These are phyloP conservation scores for Acanthamoeba culbertsoni DNA, from an alignment of 208 protist genomes.

Conservation along the genomic window DNA sequence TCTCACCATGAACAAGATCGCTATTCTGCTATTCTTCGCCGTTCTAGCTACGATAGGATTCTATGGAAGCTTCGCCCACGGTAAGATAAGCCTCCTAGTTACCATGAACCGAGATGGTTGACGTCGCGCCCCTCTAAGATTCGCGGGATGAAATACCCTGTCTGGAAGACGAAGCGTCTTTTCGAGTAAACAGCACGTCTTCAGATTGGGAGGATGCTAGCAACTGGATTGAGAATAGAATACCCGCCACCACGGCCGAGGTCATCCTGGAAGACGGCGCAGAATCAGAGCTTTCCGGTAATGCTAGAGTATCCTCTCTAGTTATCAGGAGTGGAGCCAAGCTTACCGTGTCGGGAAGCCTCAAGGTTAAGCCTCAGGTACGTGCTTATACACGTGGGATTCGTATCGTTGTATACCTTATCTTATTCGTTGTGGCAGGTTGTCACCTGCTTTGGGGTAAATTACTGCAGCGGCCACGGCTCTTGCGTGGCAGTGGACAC, in stretches of 20 bases:
- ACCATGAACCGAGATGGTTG: no score
- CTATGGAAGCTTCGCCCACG: no score
- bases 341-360: not conserved
- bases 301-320: not conserved
- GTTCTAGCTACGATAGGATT: no score
- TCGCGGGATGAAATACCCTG: no score
- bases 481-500: not conserved
- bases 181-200: not conserved
- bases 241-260: not conserved
- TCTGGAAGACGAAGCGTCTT: not conserved
- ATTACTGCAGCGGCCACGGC: constrained; percentile 13
- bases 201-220: not conserved
- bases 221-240: not conserved
- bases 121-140: no score
- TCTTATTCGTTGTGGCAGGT: not conserved
- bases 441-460: not conserved
- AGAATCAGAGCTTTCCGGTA: not conserved
- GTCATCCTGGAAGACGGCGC: not conserved
- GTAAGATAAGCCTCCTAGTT: no score
- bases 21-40: no score
- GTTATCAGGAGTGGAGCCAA: not conserved
- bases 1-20: no score
- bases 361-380: not conserved
- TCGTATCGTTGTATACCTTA: not conserved
- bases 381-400: no score